phyloP scores from a whole-genome alignment of 1,284 basidiomycete genomes.

The Cystobasidium pallidum region DNA sequence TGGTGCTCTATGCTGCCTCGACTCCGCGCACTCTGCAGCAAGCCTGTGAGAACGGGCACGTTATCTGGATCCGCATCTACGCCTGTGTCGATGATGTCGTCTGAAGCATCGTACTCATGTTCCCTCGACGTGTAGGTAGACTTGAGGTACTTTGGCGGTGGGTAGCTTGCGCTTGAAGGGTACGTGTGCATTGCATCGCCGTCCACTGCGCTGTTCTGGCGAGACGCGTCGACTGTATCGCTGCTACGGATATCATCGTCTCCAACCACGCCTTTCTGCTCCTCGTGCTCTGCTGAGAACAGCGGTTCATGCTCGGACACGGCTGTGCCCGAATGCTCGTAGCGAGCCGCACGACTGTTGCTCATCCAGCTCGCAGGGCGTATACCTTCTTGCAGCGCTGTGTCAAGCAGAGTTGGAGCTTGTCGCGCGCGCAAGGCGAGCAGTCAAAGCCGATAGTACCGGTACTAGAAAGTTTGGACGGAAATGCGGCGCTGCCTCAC shows the following conservation, averaged over 20 bases:
- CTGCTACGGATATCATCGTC: neutral
- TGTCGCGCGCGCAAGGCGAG: too few relatives aligned
- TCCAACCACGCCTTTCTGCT: neutral
- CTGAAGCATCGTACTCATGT: constrained; percentile 56
- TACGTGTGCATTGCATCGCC: neutral
- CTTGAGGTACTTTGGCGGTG: constrained; percentile 38
- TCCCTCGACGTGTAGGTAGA: constrained; percentile 55
- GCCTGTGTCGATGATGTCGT: constrained; percentile 51
- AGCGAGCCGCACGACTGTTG: neutral
- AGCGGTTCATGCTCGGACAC: constrained; percentile 31
- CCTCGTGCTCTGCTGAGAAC: constrained; percentile 25
- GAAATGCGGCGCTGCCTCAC: too few relatives aligned
- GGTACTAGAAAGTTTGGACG: too few relatives aligned
- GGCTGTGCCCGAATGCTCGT: neutral
- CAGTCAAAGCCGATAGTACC: too few relatives aligned
- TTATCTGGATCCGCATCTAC: constrained; percentile 38
- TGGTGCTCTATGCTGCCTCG: constrained; percentile 25
- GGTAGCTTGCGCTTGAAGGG: constrained; percentile 1
- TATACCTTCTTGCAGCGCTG: neutral
- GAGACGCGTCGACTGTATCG: neutral
- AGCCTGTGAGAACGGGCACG: constrained; percentile 46
- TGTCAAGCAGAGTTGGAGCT: neutral
- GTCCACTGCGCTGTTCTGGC: neutral
- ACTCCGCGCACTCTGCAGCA: constrained; percentile 23
- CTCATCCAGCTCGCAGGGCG: neutral